These are phyloP conservation scores for Zasmidium citrigriseum DNA, from an alignment of 2,329 filamentous ascomycete genomes.

Conservation along the genomic window DNA sequence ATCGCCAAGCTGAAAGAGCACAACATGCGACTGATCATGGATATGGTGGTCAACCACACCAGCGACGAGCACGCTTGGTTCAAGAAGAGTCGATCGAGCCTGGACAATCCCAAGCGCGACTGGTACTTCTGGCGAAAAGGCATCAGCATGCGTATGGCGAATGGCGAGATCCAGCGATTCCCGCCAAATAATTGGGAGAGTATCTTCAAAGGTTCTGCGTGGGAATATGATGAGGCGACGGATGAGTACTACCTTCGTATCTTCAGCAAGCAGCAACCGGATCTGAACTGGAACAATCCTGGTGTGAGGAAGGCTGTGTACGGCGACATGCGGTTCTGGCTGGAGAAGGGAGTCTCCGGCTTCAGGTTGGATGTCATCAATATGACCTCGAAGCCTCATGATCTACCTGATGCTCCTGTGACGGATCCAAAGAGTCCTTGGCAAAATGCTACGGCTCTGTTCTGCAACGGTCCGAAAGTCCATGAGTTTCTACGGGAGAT, in stretches of 20 bases:
- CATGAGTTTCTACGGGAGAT: slow-evolving; percentile 20
- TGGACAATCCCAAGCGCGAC: slow-evolving; percentile 55
- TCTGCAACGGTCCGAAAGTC: slow-evolving; percentile 18
- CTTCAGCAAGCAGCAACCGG: slow-evolving; percentile 48
- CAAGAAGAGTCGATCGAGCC: slow-evolving; percentile 52
- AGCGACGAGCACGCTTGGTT: slow-evolving; percentile 59
- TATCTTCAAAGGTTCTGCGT: slow-evolving; percentile 42
- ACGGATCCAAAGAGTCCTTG: slow-evolving; percentile 33
- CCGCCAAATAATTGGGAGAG: slow-evolving; percentile 60
- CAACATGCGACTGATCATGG: slow-evolving; percentile 51
- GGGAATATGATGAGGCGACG: slow-evolving; percentile 48
- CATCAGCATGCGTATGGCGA: slow-evolving; percentile 56
- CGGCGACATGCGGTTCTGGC: slow-evolving; percentile 50
- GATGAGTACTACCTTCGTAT: slow-evolving; percentile 52
- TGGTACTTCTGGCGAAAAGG: slow-evolving; percentile 70
- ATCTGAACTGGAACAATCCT: slow-evolving; percentile 51
- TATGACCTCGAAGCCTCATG: slow-evolving; percentile 47
- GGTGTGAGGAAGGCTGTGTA: slow-evolving; percentile 47
- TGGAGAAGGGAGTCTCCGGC: slow-evolving; percentile 43
- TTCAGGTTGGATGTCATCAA: slow-evolving; percentile 54
- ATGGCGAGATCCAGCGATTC: slow-evolving; percentile 51
- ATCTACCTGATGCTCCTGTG: slow-evolving; percentile 44
- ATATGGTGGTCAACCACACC: slow-evolving; percentile 39
- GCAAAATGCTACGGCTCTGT: slow-evolving; percentile 22
- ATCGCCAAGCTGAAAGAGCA: slow-evolving; percentile 44